Conservation (phyloP, 169 alveolate species). For the Pseudocohnilembus persalinus region DNA sequence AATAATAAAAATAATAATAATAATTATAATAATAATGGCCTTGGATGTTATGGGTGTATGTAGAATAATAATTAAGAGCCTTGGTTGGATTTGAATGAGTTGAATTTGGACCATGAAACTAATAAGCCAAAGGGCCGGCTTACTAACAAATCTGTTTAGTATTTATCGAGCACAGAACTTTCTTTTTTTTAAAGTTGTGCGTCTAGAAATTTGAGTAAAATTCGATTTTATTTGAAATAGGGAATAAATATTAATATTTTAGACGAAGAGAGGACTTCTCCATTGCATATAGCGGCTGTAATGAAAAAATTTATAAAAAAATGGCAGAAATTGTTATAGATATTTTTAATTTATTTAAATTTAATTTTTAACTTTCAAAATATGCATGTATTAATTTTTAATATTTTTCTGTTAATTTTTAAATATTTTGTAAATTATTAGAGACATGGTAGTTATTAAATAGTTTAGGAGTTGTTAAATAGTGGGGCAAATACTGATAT, state of each 20-base stretch:
- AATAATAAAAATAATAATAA: no score
- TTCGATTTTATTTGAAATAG: constrained; percentile 33
- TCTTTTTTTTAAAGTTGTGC: constrained; percentile 44
- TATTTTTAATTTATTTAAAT: no score
- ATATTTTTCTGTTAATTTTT: no score
- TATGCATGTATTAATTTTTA: no score
- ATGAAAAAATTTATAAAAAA: no score
- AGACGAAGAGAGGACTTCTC: constrained; percentile 54
- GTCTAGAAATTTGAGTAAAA: constrained; percentile 26
- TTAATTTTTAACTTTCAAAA: no score
- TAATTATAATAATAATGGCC: no score
- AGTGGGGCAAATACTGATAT: constrained; percentile 42
- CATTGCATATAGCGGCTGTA: constrained; percentile 41
- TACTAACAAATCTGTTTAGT: constrained; percentile 38
- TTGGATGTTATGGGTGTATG: constrained; percentile 22
- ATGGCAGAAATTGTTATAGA: not conserved
- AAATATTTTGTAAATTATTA: no score
- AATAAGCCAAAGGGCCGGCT: constrained; percentile 28
- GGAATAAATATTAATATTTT: constrained; percentile 46
- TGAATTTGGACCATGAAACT: constrained; percentile 9
- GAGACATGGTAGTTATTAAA: constrained; percentile 45
- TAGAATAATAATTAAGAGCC: constrained; percentile 5
- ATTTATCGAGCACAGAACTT: constrained; percentile 29
- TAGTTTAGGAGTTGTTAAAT: constrained; percentile 39
- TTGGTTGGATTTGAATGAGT: constrained; percentile 13